Evolutionary conservation across 352 stramenopile species (phyloP), one percentile per base, ranked within the genome.

Genomic region (Globisporangium cylindrosporum): DNA sequence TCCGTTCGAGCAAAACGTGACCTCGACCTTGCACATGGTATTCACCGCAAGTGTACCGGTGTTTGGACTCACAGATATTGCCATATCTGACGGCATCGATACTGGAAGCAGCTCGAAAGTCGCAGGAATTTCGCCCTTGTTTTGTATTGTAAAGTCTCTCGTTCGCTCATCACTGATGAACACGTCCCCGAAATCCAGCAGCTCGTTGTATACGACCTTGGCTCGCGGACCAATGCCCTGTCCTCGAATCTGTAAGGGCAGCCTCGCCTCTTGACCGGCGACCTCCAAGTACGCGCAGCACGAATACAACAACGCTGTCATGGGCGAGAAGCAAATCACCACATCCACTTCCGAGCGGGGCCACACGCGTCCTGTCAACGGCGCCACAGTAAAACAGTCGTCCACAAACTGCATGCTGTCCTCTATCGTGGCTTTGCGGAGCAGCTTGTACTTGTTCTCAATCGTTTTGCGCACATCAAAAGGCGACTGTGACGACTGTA

Each of bases 371-470:
- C 96, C 95, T 9, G 64, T 80, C 25, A 97, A 59, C n/a, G 96
- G 94, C 20, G 89, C 79, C 29, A 99, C 77, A 3, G 89, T 75
- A 56, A 98, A 98, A 59, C 91, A 96, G 14, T 97, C 88, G 73
- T 98, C 82, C n/a, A 94, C 86, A 59, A 99, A 99, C 32, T 97
- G 90, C 93, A 99, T 97, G 0, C 66, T 67, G 71, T 99, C 96
- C 34, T 98, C 89, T 5, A 91, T 74, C 0, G 92, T 78, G 4
- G 95, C 93, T 69, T 96, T 95, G 25, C 88, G 81, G 41, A 98
- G 69, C 57, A 97, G 87, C 51, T 76, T 80, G 79, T 98, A 98
- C 84, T 98, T 98, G 55, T 77, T 90, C 41, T 95, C 84, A 27
- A 98, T 75, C 2, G 82, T 75, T 46, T 86, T 90, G 53, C 74